Conservation (phyloP, 805 yeast species). For the Kuraishia cidri region DNA sequence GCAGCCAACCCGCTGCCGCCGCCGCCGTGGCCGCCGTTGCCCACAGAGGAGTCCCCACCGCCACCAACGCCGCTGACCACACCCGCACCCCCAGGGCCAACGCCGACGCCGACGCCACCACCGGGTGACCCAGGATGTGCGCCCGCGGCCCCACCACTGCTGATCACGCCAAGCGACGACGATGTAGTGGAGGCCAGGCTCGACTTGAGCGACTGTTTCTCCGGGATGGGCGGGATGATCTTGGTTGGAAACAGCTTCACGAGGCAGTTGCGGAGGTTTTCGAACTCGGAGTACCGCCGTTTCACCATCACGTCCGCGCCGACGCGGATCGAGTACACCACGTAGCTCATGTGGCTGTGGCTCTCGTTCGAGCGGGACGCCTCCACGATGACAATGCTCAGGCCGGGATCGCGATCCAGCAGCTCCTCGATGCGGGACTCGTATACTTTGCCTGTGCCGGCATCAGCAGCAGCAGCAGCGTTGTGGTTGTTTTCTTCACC, state of each 20-base stretch:
- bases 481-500: neutral
- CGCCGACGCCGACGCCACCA: too few species aligned
- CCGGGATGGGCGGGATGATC: conserved; percentile 91
- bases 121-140: too few species aligned
- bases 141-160: neutral
- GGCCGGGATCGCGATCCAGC: neutral
- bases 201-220: conserved; percentile 54
- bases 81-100: neutral
- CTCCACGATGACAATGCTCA: neutral
- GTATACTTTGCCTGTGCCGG: neutral
- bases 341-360: conserved; percentile 26
- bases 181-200: conserved; percentile 20
- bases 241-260: conserved; percentile 69
- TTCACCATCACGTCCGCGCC: conserved; percentile 49
- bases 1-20: too few species aligned
- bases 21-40: too few species aligned
- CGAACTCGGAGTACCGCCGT: conserved; percentile 90
- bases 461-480: neutral
- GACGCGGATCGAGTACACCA: conserved; percentile 75
- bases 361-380: conserved; percentile 3
- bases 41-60: neutral
- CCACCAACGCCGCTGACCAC: neutral
- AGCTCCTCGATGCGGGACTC: neutral
- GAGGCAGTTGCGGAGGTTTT: conserved; percentile 64
- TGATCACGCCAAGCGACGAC: conserved; percentile 13